Evolutionary conservation across 805 yeast genomes (phyloP), one percentile per base, ranked within the genome.

Genomic region (Candida qinlingensis): DNA sequence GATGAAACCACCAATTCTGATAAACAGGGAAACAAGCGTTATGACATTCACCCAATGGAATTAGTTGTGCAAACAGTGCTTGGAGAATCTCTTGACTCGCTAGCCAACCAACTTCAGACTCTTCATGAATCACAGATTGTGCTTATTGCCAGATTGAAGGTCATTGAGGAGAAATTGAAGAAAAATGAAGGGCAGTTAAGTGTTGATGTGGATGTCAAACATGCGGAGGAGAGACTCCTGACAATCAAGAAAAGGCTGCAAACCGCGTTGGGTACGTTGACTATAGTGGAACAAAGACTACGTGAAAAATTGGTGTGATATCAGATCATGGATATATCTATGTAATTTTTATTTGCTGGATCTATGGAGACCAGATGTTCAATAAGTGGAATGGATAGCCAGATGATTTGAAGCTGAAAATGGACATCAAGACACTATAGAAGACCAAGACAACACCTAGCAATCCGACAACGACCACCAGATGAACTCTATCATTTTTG

Each of bases 351-450:
- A 27, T 13, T 39, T 28, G 28, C 6, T 5, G n/a, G 25, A 26
- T 35, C 30, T 45, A 44, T 47, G 64, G 63, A n/a, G 59, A 58
- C 63, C 65, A 61, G 25, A 73, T 53, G 43, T 66, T 66, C 48
- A 79, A 61, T 55, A 92, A 70, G 54, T 69, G 72, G 70, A 74
- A 86, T 39, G 98, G 98, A 66, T 87, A 94, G 1, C 87, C 85
- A 5, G 75, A 66, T 54, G 81, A 80, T 72, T 94, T 94, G 60
- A 77, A 60, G 41, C 74, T 75, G 74, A 87, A 94, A 47, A 87
- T 73, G 42, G 74, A 68, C 50, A 90, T 70, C 55, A 87, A 70
- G 42, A 77, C 74, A 58, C 91, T 81, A 70, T 78, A 89, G 41
- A 77, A 67, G 34, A 83, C 62, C 56, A 82, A 77, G 13, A 87